These are phyloP conservation scores for Phytomonas francai DNA, from an alignment of 208 protist species.

Conservation along the genomic window DNA sequence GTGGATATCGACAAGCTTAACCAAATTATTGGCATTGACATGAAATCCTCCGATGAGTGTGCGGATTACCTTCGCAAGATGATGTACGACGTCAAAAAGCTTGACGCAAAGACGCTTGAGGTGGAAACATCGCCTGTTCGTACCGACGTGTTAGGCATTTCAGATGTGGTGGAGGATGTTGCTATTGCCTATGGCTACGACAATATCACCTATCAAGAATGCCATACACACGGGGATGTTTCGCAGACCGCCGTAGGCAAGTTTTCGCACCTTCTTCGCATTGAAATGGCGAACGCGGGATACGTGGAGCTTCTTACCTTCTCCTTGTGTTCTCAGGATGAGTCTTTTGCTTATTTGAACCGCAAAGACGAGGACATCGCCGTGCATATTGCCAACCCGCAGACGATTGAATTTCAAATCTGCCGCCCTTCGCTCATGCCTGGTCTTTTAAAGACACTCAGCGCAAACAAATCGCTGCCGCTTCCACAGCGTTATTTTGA, in stretches of 20 bases:
- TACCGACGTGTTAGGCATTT: slow-evolving; percentile 94
- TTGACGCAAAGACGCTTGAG: slow-evolving; percentile 48
- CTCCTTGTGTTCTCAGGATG: slow-evolving; percentile 87
- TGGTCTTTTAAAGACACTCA: slow-evolving; percentile 95
- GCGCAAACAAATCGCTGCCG: slow-evolving; percentile 83
- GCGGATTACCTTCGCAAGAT: slow-evolving; percentile 86
- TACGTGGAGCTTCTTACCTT: slow-evolving; percentile 96
- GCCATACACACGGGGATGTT: slow-evolving; percentile 72
- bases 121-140: slow-evolving; percentile 88
- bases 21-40: slow-evolving; percentile 81
- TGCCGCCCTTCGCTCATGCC: slow-evolving; percentile 91
- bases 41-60: slow-evolving; percentile 61
- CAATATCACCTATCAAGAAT: slow-evolving; percentile 87
- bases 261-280: slow-evolving; percentile 87
- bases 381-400: slow-evolving; percentile 90
- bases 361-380: slow-evolving; percentile 66
- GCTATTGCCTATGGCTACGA: slow-evolving; percentile 97
- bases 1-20: slow-evolving; percentile 76
- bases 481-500: slow-evolving; percentile 97
- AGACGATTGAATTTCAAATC: slow-evolving; percentile 94
- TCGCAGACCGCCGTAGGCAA: slow-evolving; percentile 91
- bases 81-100: slow-evolving; percentile 67
- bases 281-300: slow-evolving; percentile 90
- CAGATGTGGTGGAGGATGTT: slow-evolving; percentile 98
- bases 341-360: slow-evolving; percentile 84